Conservation (phyloP, 2,329 filamentous ascomycete species). For the Xylariaceae sp. region DNA sequence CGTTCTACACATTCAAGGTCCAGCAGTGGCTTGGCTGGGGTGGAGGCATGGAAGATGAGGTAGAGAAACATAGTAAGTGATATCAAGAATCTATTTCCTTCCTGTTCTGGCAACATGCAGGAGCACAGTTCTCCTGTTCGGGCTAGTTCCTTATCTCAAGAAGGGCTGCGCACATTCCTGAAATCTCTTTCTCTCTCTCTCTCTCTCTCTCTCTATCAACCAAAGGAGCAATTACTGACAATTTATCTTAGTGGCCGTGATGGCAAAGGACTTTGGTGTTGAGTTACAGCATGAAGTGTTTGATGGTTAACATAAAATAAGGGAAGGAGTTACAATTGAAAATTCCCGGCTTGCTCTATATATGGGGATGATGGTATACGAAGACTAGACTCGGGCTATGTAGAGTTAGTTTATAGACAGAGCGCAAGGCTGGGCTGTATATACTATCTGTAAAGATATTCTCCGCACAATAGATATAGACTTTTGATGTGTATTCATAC, state of each 20-base stretch:
- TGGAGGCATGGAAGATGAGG: slow-evolving; percentile 90
- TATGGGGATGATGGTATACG: slow-evolving; percentile 6
- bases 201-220: no score
- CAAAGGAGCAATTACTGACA: no score
- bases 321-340: slow-evolving; percentile 9
- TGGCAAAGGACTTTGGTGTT: slow-evolving; percentile 90
- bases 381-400: slow-evolving; percentile 12
- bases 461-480: neutral
- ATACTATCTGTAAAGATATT: slow-evolving; percentile 1
- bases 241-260: no score
- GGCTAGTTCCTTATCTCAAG: no score
- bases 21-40: slow-evolving; percentile 78
- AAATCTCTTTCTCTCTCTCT: no score
- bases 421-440: neutral
- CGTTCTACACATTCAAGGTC: slow-evolving; percentile 82
- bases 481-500: no score
- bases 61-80: slow-evolving; percentile 85
- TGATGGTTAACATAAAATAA: slow-evolving; percentile 65
- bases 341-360: slow-evolving; percentile 26
- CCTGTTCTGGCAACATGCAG: no score
- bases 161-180: no score
- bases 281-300: slow-evolving; percentile 90
- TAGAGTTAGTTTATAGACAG: slow-evolving; percentile 15
- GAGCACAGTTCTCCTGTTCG: no score
- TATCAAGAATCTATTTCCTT: no score